Evolutionary conservation across 768 basidiomycete genomes (phyloP), one percentile per base, ranked within the genome.

Genomic region (Suillus sp.): DNA sequence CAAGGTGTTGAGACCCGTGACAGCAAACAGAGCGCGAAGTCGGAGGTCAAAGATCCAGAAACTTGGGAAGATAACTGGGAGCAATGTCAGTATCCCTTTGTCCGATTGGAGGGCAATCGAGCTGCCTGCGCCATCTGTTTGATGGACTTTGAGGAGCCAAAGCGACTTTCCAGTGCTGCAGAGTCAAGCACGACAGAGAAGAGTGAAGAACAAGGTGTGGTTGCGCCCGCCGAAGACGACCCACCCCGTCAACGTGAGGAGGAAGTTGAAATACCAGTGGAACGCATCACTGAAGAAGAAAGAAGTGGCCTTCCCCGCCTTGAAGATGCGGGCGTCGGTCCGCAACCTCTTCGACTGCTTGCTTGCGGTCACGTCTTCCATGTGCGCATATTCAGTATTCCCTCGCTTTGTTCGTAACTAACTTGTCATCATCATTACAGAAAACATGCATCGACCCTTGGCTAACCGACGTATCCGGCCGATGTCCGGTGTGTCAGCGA

Each of bases 381-480:
- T 78, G 93, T 95, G 65, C 75, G 91, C 79, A 4, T 32, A 37
- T 25, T 57, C 35, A 14, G 62, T 60, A 11, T 7, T 62, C 57
- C 35, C 25, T 11, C 57, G 27, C 13, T 32, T 51, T 40, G n/a
- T 27, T 47, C 62, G 61, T 65, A 48, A 60, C 64, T 64, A 14
- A 65, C 47, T 62, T 64, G 65, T 38, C 63, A 37, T 35, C 63
- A 37, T 35, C 14, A 55, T 38, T 62, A 25, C 67, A 92, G 92
- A 87, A 92, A 91, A 87, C 88, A 27, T 96, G 94, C 72, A 76
- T 96, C 48, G 94, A 96, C 71, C 92, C 93, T 25, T 96, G 95
- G 95, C 75, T 96, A 58, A 87, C 80, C 3, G 88, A 91, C 64
- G 88, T 93, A 16, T 93, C 91, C 34, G 94, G 92, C 5, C 84